These are phyloP conservation scores for Orobanche coerulescens DNA, from an alignment of 257 asterid genomes.

Conservation along the genomic window DNA sequence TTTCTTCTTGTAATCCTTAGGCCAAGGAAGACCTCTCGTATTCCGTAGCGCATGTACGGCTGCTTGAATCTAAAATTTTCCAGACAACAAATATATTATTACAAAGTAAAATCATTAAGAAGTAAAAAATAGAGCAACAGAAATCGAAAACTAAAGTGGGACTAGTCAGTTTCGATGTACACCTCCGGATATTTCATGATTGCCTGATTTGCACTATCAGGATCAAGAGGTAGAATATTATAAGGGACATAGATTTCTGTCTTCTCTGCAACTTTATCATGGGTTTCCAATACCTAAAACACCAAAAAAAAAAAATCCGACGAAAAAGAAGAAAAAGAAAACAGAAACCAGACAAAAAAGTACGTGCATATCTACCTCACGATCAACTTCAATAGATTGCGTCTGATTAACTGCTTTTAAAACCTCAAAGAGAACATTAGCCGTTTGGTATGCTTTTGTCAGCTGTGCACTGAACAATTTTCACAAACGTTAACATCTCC, in stretches of 20 bases:
- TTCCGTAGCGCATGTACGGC: slow-evolving; percentile 77
- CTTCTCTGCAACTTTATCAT: slow-evolving; percentile 85
- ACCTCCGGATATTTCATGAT: slow-evolving; percentile 96
- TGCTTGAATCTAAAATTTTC: slow-evolving; percentile 64
- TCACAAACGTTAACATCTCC: slow-evolving; percentile 7
- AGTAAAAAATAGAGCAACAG: slow-evolving; percentile 1
- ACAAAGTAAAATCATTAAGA: not conserved
- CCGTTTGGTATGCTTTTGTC: slow-evolving; percentile 91
- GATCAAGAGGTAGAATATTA: slow-evolving; percentile 85
- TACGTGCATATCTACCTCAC: slow-evolving; percentile 56
- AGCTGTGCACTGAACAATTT: slow-evolving; percentile 70
- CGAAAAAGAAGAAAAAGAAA: not conserved
- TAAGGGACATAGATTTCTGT: slow-evolving; percentile 82
- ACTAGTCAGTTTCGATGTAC: slow-evolving; percentile 15
- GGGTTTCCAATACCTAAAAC: slow-evolving; percentile 69
- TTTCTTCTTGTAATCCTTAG: slow-evolving; percentile 81
- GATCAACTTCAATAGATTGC: slow-evolving; percentile 84
- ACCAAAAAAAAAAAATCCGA: not conserved
- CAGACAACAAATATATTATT: not conserved
- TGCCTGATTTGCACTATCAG: slow-evolving; percentile 92
- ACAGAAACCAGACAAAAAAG: not conserved
- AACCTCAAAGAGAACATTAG: slow-evolving; percentile 92
- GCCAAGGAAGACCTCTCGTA: slow-evolving; percentile 92
- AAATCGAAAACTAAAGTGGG: not conserved
- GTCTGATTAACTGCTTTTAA: slow-evolving; percentile 90